These are phyloP conservation scores for Coemansia umbellata DNA, from an alignment of 192 early-diverging fungal genomes.

Conservation along the genomic window DNA sequence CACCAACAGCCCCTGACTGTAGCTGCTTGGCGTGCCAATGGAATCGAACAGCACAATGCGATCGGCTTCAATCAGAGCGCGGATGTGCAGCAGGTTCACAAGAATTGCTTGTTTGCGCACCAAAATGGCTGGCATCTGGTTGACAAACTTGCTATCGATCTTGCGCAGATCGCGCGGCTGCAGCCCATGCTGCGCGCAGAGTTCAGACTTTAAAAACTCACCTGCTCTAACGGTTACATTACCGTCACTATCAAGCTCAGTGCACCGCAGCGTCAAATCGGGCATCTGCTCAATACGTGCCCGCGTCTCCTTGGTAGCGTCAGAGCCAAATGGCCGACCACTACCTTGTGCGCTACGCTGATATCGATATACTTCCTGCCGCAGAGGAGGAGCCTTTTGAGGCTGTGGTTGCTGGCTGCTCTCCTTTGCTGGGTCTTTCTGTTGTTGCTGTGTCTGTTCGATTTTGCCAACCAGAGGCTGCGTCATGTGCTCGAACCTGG, in stretches of 20 bases:
- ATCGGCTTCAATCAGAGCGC: slow-evolving; percentile 78
- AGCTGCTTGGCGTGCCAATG: slow-evolving; percentile 61
- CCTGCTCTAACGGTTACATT: slow-evolving; percentile 67
- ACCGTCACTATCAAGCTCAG: slow-evolving; percentile 66
- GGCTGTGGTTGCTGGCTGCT: not conserved
- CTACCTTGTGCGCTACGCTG: slow-evolving; percentile 27
- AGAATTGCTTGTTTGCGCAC: slow-evolving; percentile 79
- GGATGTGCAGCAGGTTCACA: slow-evolving; percentile 76
- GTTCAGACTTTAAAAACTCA: slow-evolving; percentile 72
- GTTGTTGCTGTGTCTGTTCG: not conserved
- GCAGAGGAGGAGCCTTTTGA: slow-evolving; percentile 9
- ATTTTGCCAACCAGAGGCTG: slow-evolving; percentile 7
- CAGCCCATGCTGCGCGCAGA: slow-evolving; percentile 72
- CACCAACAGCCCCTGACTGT: slow-evolving; percentile 72
- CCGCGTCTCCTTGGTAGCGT: not conserved
- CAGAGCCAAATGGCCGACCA: not conserved
- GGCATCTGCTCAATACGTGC: slow-evolving; percentile 23
- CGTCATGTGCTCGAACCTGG: slow-evolving; percentile 22
- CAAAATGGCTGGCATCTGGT: slow-evolving; percentile 77
- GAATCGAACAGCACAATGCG: slow-evolving; percentile 73
- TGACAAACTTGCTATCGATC: slow-evolving; percentile 68
- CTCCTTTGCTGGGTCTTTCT: not conserved
- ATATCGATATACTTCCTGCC: slow-evolving; percentile 30
- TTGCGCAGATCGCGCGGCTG: slow-evolving; percentile 85
- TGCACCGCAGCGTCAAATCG: slow-evolving; percentile 53